Conservation (phyloP, 345 rosid species). For the Stellera chamaejasme region DNA sequence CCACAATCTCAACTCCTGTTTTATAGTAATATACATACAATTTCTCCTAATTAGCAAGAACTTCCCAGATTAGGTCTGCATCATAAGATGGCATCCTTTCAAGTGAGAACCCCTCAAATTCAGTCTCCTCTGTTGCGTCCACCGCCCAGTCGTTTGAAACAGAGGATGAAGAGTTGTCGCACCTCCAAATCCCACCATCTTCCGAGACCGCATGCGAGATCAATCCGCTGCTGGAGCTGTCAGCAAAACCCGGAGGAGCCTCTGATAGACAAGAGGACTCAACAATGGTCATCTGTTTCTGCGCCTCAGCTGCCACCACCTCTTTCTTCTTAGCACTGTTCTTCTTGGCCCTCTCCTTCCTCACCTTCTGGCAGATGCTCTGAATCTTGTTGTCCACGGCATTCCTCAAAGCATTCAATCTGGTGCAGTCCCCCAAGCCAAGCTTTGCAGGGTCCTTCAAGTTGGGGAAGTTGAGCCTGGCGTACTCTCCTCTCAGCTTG, state of each 20-base stretch:
- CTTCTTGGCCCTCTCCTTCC: constrained; percentile 52
- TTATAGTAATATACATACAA: not conserved
- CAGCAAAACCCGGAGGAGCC: constrained; percentile 29
- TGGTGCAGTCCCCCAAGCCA: constrained; percentile 52
- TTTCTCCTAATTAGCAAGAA: constrained; percentile 59
- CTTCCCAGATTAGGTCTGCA: constrained; percentile 87
- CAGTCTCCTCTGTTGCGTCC: constrained; percentile 25
- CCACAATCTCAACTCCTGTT: too few species aligned
- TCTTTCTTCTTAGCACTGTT: constrained; percentile 25
- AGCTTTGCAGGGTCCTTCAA: constrained; percentile 53
- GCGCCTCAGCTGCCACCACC: constrained; percentile 1
- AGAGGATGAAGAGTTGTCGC: constrained; percentile 41
- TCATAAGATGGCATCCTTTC: constrained; percentile 89
- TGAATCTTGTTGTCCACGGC: constrained; percentile 87
- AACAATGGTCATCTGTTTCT: constrained; percentile 18
- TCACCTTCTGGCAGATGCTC: constrained; percentile 74
- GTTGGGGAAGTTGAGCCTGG: constrained; percentile 78
- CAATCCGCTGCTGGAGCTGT: constrained; percentile 31
- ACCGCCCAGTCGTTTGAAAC: constrained; percentile 25
- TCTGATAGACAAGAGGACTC: constrained; percentile 28
- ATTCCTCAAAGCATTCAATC: constrained; percentile 48
- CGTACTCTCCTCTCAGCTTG: constrained; percentile 91
- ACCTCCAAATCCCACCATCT: constrained; percentile 35
- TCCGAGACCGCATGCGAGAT: constrained; percentile 30
- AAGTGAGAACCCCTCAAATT: constrained; percentile 46